Percentiles rank a stretch among this genome's conserved stretches.
Conservation (phyloP, 176 grass and related monocot species). For the Hyparrhenia diplandra region DNA sequence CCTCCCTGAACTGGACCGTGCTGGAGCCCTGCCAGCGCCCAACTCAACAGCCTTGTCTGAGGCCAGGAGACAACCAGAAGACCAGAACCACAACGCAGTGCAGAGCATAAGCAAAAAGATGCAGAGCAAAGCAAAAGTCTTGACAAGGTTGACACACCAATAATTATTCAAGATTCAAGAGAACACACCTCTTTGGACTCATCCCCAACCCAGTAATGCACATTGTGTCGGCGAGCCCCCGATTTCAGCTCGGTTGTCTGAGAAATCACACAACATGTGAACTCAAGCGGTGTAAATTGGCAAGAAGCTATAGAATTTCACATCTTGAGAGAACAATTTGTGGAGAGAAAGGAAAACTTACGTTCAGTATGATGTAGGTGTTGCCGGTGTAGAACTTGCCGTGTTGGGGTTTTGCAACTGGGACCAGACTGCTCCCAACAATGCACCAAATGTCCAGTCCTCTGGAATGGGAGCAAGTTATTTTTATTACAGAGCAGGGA, state of each 20-base stretch:
- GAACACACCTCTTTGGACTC: constrained; percentile 57
- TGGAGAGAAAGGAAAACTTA: no score
- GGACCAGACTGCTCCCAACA: constrained; percentile 40
- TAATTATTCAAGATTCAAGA: background rate
- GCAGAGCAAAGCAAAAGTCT: background rate
- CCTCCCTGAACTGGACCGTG: constrained; percentile 73
- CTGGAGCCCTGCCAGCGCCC: constrained; percentile 61
- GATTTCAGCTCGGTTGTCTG: constrained; percentile 62
- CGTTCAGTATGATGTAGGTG: constrained; percentile 65
- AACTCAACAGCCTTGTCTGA: constrained; percentile 80
- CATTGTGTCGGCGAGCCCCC: constrained; percentile 48
- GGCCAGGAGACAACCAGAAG: constrained; percentile 47
- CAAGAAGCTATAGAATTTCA: background rate
- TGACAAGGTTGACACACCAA: background rate
- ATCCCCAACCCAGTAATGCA: constrained; percentile 89
- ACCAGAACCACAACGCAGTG: constrained; percentile 23
- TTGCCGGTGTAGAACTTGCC: constrained; percentile 75
- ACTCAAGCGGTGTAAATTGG: background rate
- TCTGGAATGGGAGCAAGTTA: constrained; percentile 27
- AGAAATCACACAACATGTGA: background rate
- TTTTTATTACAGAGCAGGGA: no score
- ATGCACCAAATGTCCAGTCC: constrained; percentile 82
- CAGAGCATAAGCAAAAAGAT: constrained; percentile 11
- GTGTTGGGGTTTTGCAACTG: constrained; percentile 54
- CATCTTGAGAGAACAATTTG: background rate